Evolutionary conservation across 2,329 filamentous ascomycete genomes (phyloP), one percentile per base, ranked within the genome.

Genomic region (Berkeleyomyces rouxiae): DNA sequence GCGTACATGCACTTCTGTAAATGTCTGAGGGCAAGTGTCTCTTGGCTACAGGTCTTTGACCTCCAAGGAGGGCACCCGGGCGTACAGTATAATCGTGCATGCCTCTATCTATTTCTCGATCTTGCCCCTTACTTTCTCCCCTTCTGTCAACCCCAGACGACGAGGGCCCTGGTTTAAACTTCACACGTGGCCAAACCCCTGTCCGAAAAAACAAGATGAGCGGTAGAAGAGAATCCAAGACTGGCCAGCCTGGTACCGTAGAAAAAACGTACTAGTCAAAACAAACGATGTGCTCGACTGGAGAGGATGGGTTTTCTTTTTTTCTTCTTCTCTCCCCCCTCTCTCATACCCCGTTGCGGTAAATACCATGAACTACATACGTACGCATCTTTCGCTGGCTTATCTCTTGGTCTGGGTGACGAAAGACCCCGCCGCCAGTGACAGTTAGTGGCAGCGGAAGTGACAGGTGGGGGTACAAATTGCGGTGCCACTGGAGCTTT

Each of bases 361-460:
- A 23, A 23, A 23, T 23, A 23, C 23, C 23, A 23, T 1, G 23
- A 23, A 23, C 23, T 23, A 23, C 23, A 23, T 23, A 23, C 23
- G 23, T 23, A 23, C 23, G 23, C 23, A 23, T 23, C 23, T 23
- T 23, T 23, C 23, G 23, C 23, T 23, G 23, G 23, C 23, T 23
- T 23, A 23, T 23, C 23, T 23, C 23, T 23, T 23, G 23, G 23
- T 23, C 23, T 23, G 23, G 23, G 23, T 91, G 93, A 36, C 86
- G 87, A 36, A 88, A 76, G 47, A 82, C 81, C 59, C 73, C 79
- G 53, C 69, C 74, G 43, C 74, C 78, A 42, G 76, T 79, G 42
- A 76, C 79, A 40, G 75, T 80, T 79, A 40, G 75, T 80, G 42
- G 76, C 79, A 43, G 75, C 78, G 9, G 75, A 80, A 3, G 75